Base-by-base conservation (phyloP, 768 basidiomycete genomes). In the Tulasnella calospora region DNA sequence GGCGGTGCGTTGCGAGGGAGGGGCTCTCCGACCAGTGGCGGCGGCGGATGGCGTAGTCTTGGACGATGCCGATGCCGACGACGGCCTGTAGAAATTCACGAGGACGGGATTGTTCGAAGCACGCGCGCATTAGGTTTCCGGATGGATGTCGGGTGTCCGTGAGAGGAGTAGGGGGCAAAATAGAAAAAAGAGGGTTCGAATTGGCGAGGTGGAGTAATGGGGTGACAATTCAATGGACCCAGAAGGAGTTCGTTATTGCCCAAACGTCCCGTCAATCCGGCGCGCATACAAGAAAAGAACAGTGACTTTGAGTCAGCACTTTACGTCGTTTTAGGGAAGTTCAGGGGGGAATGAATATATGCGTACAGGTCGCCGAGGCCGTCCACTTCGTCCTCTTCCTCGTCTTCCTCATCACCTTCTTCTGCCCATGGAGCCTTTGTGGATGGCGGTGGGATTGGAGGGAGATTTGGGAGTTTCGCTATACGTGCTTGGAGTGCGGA, bases 391-490 rank as follows among this genome's bases (percentile, higher is more conserved):
- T 80, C 83, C 3, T 78, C 82, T 81, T 93, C 92, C 27, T 69
- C 81, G 13, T 77, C 73, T 21, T 74, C 80, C 71, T 47, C 82
- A 70, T 71, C 78, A 71, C 57, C 79, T 78, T 10, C 80, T 73
- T 36, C 71, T 51, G 61, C 61, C 61, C 69, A 74, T 77, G 44
- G 83, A 0, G 83, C 85, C 13, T 82, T 9, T 30, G 46, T 47
- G 38, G 61, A 35, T 27, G 67, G 73, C 76, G 81, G 38, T 71
- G 80, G 82, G 51, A 84, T 79, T 2, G 84, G 82, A 19, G 88
- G 89, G n/a, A 91, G 81, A 21, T 84, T 82, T 8, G 94, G 94
- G n/a, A 96, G 84, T 82, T 91, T 94, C 5, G 92, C 87, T 51
- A 95, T 86, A 55, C 93, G 88, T 3, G 93, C 90, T 80, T 89